A percentile compares a stretch with the other conserved stretches of the same genome.
These are phyloP conservation scores for Mortierella sp. DNA, from an alignment of 371 early-diverging fungal species.

Conservation along the genomic window DNA sequence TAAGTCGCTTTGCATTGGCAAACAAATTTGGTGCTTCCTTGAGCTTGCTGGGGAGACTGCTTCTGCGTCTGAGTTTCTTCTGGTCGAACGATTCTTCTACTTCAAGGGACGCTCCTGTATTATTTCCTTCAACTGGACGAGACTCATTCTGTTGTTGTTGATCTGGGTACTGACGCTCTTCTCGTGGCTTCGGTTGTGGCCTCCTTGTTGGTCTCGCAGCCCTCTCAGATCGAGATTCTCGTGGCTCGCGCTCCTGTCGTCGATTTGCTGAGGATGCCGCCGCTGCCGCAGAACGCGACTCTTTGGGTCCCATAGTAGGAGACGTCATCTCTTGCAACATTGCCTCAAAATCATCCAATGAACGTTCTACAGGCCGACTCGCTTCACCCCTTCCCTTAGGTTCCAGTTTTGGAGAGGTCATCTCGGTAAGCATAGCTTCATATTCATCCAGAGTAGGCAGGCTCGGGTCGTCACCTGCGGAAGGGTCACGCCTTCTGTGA, in stretches of 20 bases:
- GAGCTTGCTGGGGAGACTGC: slow-evolving; percentile 50
- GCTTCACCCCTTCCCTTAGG: slow-evolving; percentile 16
- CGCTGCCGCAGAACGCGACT: slow-evolving; percentile 10
- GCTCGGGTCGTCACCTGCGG: slow-evolving; percentile 10
- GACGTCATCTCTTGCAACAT: slow-evolving; percentile 53
- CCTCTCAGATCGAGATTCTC: slow-evolving; percentile 20
- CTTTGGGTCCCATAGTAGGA: slow-evolving; percentile 28
- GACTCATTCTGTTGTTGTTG: background rate
- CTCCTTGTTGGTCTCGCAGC: slow-evolving; percentile 15
- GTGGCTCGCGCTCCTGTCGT: slow-evolving; percentile 32
- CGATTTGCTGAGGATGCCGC: slow-evolving; percentile 5
- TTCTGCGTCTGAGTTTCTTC: slow-evolving; percentile 28
- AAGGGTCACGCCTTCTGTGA: slow-evolving; percentile 26
- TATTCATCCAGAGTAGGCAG: slow-evolving; percentile 48
- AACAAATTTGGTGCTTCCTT: slow-evolving; percentile 28
- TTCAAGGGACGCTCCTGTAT: background rate
- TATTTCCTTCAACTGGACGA: background rate
- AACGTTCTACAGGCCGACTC: slow-evolving; percentile 2
- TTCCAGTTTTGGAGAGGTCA: slow-evolving; percentile 37
- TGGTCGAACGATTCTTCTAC: slow-evolving; percentile 26
- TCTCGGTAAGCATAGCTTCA: slow-evolving; percentile 47
- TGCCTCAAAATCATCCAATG: slow-evolving; percentile 44
- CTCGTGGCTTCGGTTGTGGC: slow-evolving; percentile 6
- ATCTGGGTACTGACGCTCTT: background rate
- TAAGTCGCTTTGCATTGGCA: background rate